Percentiles rank a stretch among this genome's conserved stretches.
phyloP scores from a whole-genome alignment of 352 stramenopile species.

The Phytophthora ohioensis region DNA sequence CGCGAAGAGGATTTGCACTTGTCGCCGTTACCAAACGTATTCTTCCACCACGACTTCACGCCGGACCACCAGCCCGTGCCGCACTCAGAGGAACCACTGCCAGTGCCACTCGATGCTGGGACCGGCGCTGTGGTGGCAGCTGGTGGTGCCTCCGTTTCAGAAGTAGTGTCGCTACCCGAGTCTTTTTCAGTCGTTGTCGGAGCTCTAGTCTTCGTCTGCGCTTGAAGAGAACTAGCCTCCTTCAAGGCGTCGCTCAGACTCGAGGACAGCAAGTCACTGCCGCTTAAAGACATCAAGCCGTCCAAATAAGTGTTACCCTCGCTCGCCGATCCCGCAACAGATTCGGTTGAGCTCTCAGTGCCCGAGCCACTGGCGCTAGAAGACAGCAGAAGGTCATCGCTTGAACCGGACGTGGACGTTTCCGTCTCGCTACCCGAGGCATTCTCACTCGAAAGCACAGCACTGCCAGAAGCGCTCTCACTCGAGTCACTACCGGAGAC shows the following conservation, averaged over 20 bases:
- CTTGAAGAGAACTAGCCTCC: not conserved
- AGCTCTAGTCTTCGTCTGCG: not conserved
- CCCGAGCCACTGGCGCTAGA: not conserved
- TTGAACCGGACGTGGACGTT: not conserved
- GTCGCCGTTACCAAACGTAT: not conserved
- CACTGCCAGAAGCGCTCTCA: slow-evolving; percentile 2
- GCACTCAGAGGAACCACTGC: not conserved
- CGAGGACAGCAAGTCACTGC: slow-evolving; percentile 17
- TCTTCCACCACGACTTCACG: slow-evolving; percentile 9
- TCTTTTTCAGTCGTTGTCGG: not conserved
- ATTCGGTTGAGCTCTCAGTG: not conserved
- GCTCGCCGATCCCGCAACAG: not conserved
- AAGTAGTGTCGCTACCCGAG: not conserved
- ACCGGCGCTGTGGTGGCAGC: not conserved
- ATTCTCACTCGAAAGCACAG: not conserved
- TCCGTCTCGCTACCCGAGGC: not conserved
- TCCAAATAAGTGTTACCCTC: slow-evolving; percentile 1
- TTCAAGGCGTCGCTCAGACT: slow-evolving; percentile 13
- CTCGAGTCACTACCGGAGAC: not conserved
- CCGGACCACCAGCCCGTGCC: not conserved
- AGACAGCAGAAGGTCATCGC: slow-evolving; percentile 5
- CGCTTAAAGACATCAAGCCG: slow-evolving; percentile 3
- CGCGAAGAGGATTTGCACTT: slow-evolving; percentile 5
- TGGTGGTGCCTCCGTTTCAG: slow-evolving; percentile 7
- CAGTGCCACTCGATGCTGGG: not conserved